Evolutionary conservation across 306 rosid genomes (phyloP).

Genomic region (Castanea mollissima): DNA sequence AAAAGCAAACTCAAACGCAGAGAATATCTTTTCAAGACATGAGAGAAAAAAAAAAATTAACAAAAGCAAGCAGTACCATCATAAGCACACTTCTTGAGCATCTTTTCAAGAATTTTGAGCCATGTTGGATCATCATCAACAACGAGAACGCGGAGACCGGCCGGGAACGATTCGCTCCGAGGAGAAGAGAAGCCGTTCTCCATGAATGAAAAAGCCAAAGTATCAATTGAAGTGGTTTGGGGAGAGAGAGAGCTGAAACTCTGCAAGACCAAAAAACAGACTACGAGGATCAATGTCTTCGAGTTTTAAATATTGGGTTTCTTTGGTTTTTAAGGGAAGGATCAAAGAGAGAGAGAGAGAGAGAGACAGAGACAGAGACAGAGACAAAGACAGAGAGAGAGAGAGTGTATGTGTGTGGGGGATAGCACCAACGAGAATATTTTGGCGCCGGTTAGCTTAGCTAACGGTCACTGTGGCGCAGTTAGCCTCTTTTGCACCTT

Average conservation of each 20-base stretch:
- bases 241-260: slow-evolving; percentile 12
- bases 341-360: slow-evolving; percentile 16
- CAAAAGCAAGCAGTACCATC: slow-evolving; percentile 47
- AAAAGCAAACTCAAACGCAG: neutral
- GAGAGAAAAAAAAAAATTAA: neutral
- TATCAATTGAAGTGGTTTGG: neutral
- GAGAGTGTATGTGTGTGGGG: neutral
- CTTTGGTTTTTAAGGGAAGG: slow-evolving; percentile 45
- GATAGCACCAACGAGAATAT: slow-evolving; percentile 41
- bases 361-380: slow-evolving; percentile 19
- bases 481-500: slow-evolving; percentile 36
- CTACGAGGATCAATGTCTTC: slow-evolving; percentile 16
- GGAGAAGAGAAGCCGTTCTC: slow-evolving; percentile 82
- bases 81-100: slow-evolving; percentile 89
- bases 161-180: slow-evolving; percentile 71
- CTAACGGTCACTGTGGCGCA: slow-evolving; percentile 53
- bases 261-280: slow-evolving; percentile 7
- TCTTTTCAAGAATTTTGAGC: slow-evolving; percentile 94
- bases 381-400: slow-evolving; percentile 10
- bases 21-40: neutral
- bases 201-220: slow-evolving; percentile 37
- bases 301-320: slow-evolving; percentile 35
- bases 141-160: slow-evolving; percentile 86
- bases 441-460: slow-evolving; percentile 59
- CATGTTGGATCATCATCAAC: slow-evolving; percentile 98